phyloP scores from a whole-genome alignment of 257 asterid genomes.

The Leonotis leonurus region DNA sequence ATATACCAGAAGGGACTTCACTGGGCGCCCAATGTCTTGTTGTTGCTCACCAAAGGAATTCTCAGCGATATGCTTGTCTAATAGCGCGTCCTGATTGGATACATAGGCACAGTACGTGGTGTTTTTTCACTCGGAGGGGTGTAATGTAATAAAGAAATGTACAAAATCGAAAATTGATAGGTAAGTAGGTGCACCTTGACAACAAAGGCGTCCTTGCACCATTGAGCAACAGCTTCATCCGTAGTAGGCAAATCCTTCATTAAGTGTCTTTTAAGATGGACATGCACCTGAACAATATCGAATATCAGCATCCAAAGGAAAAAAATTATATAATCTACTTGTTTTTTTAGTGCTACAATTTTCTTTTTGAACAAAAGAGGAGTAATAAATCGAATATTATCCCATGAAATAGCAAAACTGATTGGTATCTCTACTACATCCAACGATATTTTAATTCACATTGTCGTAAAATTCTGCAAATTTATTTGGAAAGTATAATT shows the following conservation, averaged over 20 bases:
- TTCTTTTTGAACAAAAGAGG: background rate
- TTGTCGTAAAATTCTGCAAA: background rate
- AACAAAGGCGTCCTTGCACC: constrained; percentile 77
- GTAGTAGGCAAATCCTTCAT: constrained; percentile 79
- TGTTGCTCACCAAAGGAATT: constrained; percentile 57
- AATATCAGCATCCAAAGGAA: constrained; percentile 4
- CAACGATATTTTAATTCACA: background rate
- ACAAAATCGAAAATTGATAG: background rate
- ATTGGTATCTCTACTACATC: background rate
- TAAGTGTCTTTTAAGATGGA: constrained; percentile 67
- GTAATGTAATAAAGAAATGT: background rate
- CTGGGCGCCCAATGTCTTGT: constrained; percentile 62
- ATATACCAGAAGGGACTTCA: constrained; percentile 76
- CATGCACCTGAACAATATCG: constrained; percentile 56
- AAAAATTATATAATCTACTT: constrained; percentile 21
- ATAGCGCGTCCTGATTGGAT: constrained; percentile 52
- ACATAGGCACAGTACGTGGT: background rate
- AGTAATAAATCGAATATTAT: background rate
- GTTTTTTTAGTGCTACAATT: constrained; percentile 4
- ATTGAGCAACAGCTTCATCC: constrained; percentile 69
- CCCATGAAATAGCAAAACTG: background rate
- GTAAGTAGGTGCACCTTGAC: constrained; percentile 52
- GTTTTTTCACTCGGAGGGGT: background rate
- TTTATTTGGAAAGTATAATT: background rate
- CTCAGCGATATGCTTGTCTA: constrained; percentile 63